phyloP scores from a whole-genome alignment of 1,139 yeast genomes.

The Saccharomycopsis crataegensis region DNA sequence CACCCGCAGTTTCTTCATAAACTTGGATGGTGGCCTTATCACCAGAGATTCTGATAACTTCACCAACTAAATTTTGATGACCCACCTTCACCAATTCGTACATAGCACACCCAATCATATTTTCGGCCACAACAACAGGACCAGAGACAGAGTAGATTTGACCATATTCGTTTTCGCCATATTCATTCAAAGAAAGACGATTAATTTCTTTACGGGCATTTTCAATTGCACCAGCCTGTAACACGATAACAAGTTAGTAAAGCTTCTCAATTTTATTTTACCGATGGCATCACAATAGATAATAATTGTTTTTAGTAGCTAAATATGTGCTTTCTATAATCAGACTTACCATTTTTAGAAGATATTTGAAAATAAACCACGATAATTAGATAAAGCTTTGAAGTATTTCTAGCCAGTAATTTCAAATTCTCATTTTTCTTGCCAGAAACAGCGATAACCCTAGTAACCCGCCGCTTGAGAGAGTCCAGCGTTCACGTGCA shows the following conservation, averaged over 20 bases:
- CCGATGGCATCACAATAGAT: background rate
- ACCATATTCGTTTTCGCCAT: slow-evolving; percentile 73
- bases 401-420: too few species aligned
- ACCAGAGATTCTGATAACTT: slow-evolving; percentile 91
- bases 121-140: slow-evolving; percentile 95
- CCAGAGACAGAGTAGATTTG: slow-evolving; percentile 92
- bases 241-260: background rate
- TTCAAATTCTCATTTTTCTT: too few species aligned
- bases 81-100: slow-evolving; percentile 97
- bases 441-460: too few species aligned
- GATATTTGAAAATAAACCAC: too few species aligned
- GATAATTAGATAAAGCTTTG: too few species aligned
- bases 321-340: too few species aligned
- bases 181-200: slow-evolving; percentile 76
- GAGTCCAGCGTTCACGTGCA: too few species aligned
- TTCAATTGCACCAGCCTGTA: slow-evolving; percentile 90
- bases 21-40: slow-evolving; percentile 98
- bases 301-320: too few species aligned
- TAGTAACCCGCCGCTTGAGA: too few species aligned
- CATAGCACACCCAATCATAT: slow-evolving; percentile 99
- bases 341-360: too few species aligned
- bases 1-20: slow-evolving; percentile 98
- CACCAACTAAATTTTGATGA: slow-evolving; percentile 94
- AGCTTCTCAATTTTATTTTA: background rate
- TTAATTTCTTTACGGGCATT: slow-evolving; percentile 93